Percentiles rank a stretch among this genome's conserved stretches.
Conservation (phyloP, 345 rosid genomes). For the Populus ilicifolia region DNA sequence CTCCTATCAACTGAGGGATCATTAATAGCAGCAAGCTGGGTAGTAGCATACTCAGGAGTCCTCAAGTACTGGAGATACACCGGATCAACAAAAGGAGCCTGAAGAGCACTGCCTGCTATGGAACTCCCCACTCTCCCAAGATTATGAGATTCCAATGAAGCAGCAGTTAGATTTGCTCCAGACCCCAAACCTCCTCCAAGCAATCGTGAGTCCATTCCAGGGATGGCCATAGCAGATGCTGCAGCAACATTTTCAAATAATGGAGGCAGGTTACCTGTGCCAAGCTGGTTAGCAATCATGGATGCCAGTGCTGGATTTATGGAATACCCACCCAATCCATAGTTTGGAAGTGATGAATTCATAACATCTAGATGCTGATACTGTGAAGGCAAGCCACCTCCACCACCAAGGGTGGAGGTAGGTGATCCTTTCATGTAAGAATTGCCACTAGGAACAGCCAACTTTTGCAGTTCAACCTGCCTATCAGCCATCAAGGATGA, state of each 20-base stretch:
- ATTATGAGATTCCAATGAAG: slow-evolving; percentile 44
- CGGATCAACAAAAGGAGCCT: slow-evolving; percentile 38
- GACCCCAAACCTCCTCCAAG: slow-evolving; percentile 52
- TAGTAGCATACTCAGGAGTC: slow-evolving; percentile 45
- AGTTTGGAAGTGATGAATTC: slow-evolving; percentile 45
- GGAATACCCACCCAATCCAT: slow-evolving; percentile 48
- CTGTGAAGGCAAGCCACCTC: slow-evolving; percentile 45
- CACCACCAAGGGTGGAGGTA: slow-evolving; percentile 47
- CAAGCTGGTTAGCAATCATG: slow-evolving; percentile 62
- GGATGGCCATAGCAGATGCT: slow-evolving; percentile 47
- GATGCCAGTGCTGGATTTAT: slow-evolving; percentile 56
- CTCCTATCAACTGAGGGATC: slow-evolving; percentile 44
- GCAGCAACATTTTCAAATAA: slow-evolving; percentile 69
- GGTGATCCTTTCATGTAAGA: slow-evolving; percentile 63
- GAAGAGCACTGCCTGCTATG: slow-evolving; percentile 19
- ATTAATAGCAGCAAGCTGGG: slow-evolving; percentile 44
- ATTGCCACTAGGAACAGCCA: slow-evolving; percentile 36
- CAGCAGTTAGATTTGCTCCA: slow-evolving; percentile 41
- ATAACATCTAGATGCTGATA: slow-evolving; percentile 49
- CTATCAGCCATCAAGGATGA: slow-evolving; percentile 36
- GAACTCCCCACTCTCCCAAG: slow-evolving; percentile 42
- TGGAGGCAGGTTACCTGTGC: slow-evolving; percentile 51
- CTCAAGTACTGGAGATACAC: slow-evolving; percentile 45
- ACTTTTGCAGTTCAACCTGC: slow-evolving; percentile 45
- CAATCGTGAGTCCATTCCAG: slow-evolving; percentile 64